These are phyloP conservation scores for Pythium apleroticum DNA, from an alignment of 352 stramenopile genomes.

Conservation along the genomic window DNA sequence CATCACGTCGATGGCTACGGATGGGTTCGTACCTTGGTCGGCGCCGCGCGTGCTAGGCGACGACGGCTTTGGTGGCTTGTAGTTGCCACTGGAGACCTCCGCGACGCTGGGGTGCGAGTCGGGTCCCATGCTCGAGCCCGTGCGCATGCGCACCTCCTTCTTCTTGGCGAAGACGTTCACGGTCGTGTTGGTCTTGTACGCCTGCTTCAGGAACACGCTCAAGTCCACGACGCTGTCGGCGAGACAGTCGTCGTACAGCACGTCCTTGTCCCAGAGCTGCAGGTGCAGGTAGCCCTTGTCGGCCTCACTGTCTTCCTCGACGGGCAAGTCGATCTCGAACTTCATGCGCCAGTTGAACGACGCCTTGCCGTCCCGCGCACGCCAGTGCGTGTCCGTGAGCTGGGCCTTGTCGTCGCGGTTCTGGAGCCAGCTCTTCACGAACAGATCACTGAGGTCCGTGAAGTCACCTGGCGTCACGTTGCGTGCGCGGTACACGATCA, in stretches of 20 bases:
- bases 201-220: conserved; percentile 58
- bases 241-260: conserved; percentile 77
- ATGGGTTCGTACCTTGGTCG: conserved; percentile 8
- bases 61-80: neutral
- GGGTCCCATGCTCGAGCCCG: conserved; percentile 23
- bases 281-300: conserved; percentile 74
- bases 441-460: conserved; percentile 89
- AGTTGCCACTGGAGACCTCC: neutral
- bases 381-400: conserved; percentile 91
- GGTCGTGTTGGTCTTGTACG: conserved; percentile 62
- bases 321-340: conserved; percentile 83
- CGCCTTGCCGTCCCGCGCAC: conserved; percentile 80
- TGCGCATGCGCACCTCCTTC: conserved; percentile 52
- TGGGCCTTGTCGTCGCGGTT: conserved; percentile 66
- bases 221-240: conserved; percentile 73
- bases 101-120: neutral
- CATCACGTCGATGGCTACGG: conserved; percentile 24
- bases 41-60: conserved; percentile 3
- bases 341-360: conserved; percentile 94
- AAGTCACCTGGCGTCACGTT: conserved; percentile 86
- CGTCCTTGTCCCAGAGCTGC: conserved; percentile 80
- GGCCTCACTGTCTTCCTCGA: conserved; percentile 63
- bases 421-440: conserved; percentile 89
- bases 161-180: conserved; percentile 80
- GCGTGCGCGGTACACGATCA: conserved; percentile 91